Base-by-base conservation (phyloP, 305 asterid genomes). In the Solanum aculeatissimum region DNA sequence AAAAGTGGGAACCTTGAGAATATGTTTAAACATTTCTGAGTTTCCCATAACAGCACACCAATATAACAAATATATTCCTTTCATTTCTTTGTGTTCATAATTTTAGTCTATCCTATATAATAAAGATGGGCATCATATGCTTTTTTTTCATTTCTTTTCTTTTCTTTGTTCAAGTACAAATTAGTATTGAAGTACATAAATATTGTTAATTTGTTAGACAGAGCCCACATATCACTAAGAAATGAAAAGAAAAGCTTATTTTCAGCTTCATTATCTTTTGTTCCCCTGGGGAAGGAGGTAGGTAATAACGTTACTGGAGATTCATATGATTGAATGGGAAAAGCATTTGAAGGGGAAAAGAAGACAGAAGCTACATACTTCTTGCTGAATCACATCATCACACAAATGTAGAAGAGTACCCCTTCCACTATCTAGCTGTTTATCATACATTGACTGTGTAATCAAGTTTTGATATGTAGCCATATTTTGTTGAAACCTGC, bases 341-440 rank as follows among this genome's bases (percentile, higher is more conserved):
- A 77, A 51, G 29, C 19, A 66, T 19, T 45, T 27, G 74, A 82
- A 82, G 71, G 82, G 78, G 80, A 51, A 42, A 13, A 43, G n/a
- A 81, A 81, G 47, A 69, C 49, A 55, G 84, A 58, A 53, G 77
- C 82, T 47, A 87, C 92, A 87, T 88, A 94, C 99, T 92, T 97
- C 99, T 88, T 97, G 99, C 86, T 97, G 99, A 89, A 97, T 97
- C 45, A 97, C 99, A 89, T 97, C 99, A 89, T 97, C 98, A 16
- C 99, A 97, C 92, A 97, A 88, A 89, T 97, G 99, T 90, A 97
- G 98, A 87, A 97, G 98, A 85, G 99, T 97, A 81, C 99, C 98
- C 89, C 87, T 90, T 90, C 99, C 99, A 86, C 98, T 94, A 89
- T 97, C 99, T 91, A 97, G 91, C 86, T 97, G 99, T 88, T 97